Conservation (phyloP, 2,329 filamentous ascomycete genomes). For the Colletotrichum tamarilloi region DNA sequence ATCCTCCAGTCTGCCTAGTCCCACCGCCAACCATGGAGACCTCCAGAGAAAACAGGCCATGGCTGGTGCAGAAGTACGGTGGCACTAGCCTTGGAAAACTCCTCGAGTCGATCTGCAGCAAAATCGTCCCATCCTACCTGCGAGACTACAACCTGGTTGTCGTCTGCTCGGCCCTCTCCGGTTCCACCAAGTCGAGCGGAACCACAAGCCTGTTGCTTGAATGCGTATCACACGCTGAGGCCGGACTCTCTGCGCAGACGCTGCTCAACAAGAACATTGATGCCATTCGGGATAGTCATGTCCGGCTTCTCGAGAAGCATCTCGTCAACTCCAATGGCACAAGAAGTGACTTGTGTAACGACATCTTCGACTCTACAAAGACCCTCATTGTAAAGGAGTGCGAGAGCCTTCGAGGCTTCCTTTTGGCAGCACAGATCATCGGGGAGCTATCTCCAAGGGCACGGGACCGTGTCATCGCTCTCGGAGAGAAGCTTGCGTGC, state of each 20-base stretch:
- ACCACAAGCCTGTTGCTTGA: conserved; percentile 85
- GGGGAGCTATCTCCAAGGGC: conserved; percentile 81
- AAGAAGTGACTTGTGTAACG: conserved; percentile 82
- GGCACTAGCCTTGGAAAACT: conserved; percentile 97
- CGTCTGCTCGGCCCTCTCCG: conserved; percentile 95
- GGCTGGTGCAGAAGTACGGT: conserved; percentile 95
- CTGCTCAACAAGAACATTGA: conserved; percentile 29
- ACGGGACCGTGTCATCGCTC: conserved; percentile 90
- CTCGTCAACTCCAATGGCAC: conserved; percentile 76
- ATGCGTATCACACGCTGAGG: conserved; percentile 26
- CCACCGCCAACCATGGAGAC: conserved; percentile 23
- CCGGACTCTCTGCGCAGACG: conserved; percentile 52
- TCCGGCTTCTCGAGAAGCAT: conserved; percentile 46
- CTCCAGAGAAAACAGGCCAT: conserved; percentile 60
- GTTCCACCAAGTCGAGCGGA: conserved; percentile 90
- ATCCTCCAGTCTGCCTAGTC: not conserved
- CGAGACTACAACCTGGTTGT: conserved; percentile 81
- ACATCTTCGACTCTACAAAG: conserved; percentile 81
- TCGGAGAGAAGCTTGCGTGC: conserved; percentile 96
- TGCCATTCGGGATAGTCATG: conserved; percentile 12
- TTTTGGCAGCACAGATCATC: conserved; percentile 72
- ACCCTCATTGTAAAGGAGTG: conserved; percentile 78
- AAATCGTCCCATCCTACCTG: conserved; percentile 31
- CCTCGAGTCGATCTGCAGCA: conserved; percentile 68
- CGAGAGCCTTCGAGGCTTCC: conserved; percentile 79